phyloP scores from a whole-genome alignment of 2,329 filamentous ascomycete species.

The Macrophomina tecta region DNA sequence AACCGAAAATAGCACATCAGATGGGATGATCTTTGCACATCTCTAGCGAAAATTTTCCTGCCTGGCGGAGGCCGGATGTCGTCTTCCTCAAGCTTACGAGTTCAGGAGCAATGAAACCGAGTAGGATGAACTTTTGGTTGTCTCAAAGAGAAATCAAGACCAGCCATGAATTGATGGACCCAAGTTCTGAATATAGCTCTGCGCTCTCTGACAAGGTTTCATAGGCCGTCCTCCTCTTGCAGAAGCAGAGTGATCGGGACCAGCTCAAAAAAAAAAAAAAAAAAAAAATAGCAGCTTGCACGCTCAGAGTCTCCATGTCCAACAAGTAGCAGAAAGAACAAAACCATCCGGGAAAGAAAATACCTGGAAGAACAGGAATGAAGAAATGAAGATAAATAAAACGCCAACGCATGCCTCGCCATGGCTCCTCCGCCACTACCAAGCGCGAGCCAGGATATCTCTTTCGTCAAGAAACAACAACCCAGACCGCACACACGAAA shows the following conservation, averaged over 20 bases:
- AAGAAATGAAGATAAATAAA: background rate
- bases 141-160: background rate
- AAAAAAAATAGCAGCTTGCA: background rate
- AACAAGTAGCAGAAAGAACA: background rate
- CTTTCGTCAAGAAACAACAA: slow-evolving; percentile 27
- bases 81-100: too few relatives aligned
- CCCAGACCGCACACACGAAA: slow-evolving; percentile 3
- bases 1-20: background rate
- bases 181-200: background rate
- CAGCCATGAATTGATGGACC: background rate
- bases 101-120: too few relatives aligned
- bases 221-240: background rate
- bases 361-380: background rate
- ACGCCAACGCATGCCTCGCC: slow-evolving; percentile 27
- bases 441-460: slow-evolving; percentile 29
- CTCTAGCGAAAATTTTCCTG: too few relatives aligned
- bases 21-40: too few relatives aligned
- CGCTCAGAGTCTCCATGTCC: slow-evolving; percentile 12
- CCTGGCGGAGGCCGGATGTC: too few relatives aligned
- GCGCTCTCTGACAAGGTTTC: slow-evolving; percentile 10
- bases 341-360: background rate
- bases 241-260: background rate
- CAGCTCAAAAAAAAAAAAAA: background rate
- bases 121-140: too few relatives aligned
- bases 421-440: slow-evolving; percentile 21